Evolutionary conservation across 1,284 basidiomycete species (phyloP).

Genomic region (Trichosporon asahii): DNA sequence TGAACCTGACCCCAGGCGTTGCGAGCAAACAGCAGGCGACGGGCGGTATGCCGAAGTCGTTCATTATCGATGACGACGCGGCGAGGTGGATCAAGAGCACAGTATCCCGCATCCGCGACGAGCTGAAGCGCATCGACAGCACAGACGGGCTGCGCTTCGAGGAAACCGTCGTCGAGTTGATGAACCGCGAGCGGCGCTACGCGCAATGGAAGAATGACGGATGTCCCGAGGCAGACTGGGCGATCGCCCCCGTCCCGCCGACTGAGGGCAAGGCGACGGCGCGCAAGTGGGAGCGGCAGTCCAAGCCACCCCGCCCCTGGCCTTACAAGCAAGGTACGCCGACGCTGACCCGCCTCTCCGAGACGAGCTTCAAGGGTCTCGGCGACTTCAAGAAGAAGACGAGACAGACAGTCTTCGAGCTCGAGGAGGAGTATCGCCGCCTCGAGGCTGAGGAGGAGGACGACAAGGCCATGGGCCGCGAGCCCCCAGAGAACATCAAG

Average conservation of each 20-base stretch:
- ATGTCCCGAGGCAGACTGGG: slow-evolving; percentile 43
- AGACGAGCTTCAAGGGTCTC: slow-evolving; percentile 33
- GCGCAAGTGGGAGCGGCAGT: slow-evolving; percentile 26
- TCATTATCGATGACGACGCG: slow-evolving; percentile 38
- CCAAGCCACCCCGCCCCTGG: slow-evolving; percentile 29
- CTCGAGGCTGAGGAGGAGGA: slow-evolving; percentile 43
- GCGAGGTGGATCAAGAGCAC: slow-evolving; percentile 38
- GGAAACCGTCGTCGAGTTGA: slow-evolving; percentile 39
- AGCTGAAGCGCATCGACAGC: slow-evolving; percentile 36
- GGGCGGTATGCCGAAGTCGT: slow-evolving; percentile 47
- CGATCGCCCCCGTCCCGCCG: slow-evolving; percentile 32
- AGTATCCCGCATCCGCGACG: slow-evolving; percentile 33
- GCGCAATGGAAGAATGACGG: slow-evolving; percentile 49
- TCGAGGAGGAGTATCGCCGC: slow-evolving; percentile 33
- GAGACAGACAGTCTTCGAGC: slow-evolving; percentile 19
- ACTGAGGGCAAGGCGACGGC: slow-evolving; percentile 19
- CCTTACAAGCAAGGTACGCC: slow-evolving; percentile 41
- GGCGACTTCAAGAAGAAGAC: slow-evolving; percentile 32
- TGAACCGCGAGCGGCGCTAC: slow-evolving; percentile 41
- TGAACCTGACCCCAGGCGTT: slow-evolving; percentile 41
- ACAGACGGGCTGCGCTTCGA: slow-evolving; percentile 39
- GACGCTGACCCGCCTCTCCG: slow-evolving; percentile 36
- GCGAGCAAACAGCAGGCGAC: slow-evolving; percentile 44
- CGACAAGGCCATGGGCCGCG: slow-evolving; percentile 41
- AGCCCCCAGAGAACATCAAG: slow-evolving; percentile 27